phyloP scores from a whole-genome alignment of 495 filamentous ascomycete genomes.

The Talaromyces nanjingensis region DNA sequence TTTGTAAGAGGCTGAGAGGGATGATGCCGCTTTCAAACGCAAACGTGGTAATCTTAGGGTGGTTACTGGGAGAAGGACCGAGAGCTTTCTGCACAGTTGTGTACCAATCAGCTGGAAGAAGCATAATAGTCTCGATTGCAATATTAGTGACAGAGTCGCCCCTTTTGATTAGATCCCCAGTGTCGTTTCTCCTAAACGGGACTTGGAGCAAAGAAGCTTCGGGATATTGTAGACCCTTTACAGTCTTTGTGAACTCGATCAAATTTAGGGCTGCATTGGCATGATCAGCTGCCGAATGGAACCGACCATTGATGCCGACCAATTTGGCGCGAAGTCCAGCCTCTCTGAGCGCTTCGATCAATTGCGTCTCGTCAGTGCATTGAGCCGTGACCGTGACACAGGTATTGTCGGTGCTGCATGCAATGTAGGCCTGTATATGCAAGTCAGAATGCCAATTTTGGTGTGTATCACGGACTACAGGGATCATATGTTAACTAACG shows the following conservation, averaged over 20 bases:
- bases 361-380: conserved; percentile 10
- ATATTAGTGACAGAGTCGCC: conserved; percentile 20
- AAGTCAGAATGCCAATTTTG: conserved; percentile 6
- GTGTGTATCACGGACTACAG: not conserved
- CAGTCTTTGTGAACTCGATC: conserved; percentile 11
- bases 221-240: conserved; percentile 15
- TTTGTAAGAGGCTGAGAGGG: not conserved
- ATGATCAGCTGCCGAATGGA: conserved; percentile 23
- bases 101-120: conserved; percentile 36
- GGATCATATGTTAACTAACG: not conserved
- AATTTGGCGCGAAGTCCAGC: conserved; percentile 20
- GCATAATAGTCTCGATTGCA: conserved; percentile 32
- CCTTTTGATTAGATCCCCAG: conserved; percentile 11
- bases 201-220: conserved; percentile 9
- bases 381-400: conserved; percentile 34
- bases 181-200: conserved; percentile 16
- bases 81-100: conserved; percentile 13
- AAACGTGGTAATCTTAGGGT: not conserved
- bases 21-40: conserved; percentile 6
- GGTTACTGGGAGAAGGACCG: not conserved
- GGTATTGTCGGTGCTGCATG: conserved; percentile 32
- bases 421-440: conserved; percentile 32
- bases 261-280: conserved; percentile 10
- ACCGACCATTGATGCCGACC: conserved; percentile 31
- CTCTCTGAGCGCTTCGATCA: conserved; percentile 20